Evolutionary conservation across 2,329 filamentous ascomycete species (phyloP), one percentile per base, ranked within the genome.

Genomic region (Aureobasidium leucospermi): DNA sequence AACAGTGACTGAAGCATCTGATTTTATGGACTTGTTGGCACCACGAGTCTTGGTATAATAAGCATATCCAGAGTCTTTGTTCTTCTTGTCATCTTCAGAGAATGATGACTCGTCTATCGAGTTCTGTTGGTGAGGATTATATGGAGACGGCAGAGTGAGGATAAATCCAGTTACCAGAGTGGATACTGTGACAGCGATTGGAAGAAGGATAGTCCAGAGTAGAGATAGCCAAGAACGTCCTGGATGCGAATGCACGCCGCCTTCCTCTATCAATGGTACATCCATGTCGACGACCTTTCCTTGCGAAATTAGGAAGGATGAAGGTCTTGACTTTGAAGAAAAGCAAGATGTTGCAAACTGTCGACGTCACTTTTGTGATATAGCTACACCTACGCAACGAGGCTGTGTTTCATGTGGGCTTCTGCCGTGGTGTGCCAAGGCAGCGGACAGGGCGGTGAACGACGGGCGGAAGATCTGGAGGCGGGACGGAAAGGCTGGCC

Each of bases 1-100:
- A 56, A 99, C 84, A 73, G 96, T 90, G 45, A 93, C 81, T 0
- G 79, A 81, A 38, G 77, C 74, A 60, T 79, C 74, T 39, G 67
- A 65, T 52, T 70, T 71, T 56, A 68, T 62, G 29, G 58, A 56
- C 52, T 53, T 60, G 39, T 63, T 62, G 63, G 68, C 31, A 7
- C 65, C 67, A 51, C 66, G 56, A 52, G 67, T 62, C 34, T 63
- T 62, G 32, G 64, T 52, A 62, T 64, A 71, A 60, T 65, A 68
- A 13, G 58, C 63, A 58, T 69, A 72, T 6, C 70, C 70, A 23
- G 71, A 72, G 15, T 65, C 62, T 1, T 65, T 41, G 15, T 56
- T 66, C 52, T 66, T 61, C 55, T 64, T 63, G 57, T 69, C 64
- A 19, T 68, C 62, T 13, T 68, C 66, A 1, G 61, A 63, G 58